Conservation (phyloP, 2,329 filamentous ascomycete species). For the Dryadomyces quercivorus region DNA sequence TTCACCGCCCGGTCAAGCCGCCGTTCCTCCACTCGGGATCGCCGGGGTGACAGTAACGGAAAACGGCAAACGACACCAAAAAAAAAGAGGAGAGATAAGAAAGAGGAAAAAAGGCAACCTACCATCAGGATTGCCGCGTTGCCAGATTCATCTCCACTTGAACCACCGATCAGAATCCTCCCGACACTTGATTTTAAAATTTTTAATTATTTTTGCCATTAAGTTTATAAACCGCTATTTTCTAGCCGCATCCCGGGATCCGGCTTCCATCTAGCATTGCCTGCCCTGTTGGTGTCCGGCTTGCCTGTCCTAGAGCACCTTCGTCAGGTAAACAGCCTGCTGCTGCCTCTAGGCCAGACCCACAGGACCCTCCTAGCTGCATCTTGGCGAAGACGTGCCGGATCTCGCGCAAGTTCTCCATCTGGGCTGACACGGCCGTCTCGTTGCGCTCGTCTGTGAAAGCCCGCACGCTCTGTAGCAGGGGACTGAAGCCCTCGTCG, state of each 20-base stretch:
- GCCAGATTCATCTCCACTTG: too few species aligned
- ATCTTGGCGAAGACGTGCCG: slow-evolving; percentile 59
- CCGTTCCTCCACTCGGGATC: too few species aligned
- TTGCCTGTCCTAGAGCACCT: background rate
- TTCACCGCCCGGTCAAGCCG: too few species aligned
- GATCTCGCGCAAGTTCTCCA: slow-evolving; percentile 61
- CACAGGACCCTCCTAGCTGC: slow-evolving; percentile 26
- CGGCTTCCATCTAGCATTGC: too few species aligned
- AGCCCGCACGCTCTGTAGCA: slow-evolving; percentile 64
- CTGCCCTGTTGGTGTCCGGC: background rate
- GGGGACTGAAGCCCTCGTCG: slow-evolving; percentile 59
- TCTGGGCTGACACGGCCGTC: slow-evolving; percentile 41
- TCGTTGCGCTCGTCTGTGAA: slow-evolving; percentile 70
- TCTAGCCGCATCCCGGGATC: background rate
- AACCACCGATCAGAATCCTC: too few species aligned
- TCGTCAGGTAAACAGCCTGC: background rate
- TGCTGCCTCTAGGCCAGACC: background rate
- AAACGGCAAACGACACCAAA: too few species aligned
- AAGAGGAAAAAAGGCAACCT: too few species aligned
- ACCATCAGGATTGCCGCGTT: too few species aligned
- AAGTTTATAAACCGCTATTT: background rate
- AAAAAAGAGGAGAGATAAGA: too few species aligned
- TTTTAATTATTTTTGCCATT: background rate
- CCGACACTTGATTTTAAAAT: background rate
- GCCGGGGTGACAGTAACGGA: too few species aligned